phyloP scores from a whole-genome alignment of 352 stramenopile species.

The Globisporangium paddicum region DNA sequence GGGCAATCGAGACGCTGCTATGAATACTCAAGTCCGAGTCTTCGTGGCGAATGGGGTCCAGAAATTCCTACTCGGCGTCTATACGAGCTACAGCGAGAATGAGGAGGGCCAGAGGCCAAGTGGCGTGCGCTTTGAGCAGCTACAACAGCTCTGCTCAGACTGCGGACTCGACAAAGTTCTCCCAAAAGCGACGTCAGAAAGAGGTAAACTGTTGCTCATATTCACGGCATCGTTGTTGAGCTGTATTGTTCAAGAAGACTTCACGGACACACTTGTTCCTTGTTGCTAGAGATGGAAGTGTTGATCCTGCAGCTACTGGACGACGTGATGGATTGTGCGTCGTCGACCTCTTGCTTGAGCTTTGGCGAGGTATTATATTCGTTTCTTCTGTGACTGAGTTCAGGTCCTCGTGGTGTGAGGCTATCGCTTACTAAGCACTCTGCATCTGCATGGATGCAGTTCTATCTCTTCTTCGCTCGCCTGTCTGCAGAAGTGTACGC shows the following conservation, averaged over 20 bases:
- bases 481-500: not conserved
- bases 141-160: constrained; percentile 1
- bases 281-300: constrained; percentile 7
- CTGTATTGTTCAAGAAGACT: too few relatives aligned
- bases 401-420: not conserved
- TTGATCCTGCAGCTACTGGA: constrained; percentile 3
- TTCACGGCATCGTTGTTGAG: too few relatives aligned
- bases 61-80: not conserved
- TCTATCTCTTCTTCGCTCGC: not conserved
- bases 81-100: not conserved
- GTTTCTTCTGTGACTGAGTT: not conserved
- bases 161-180: not conserved
- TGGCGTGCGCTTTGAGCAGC: constrained; percentile 5
- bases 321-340: not conserved
- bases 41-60: not conserved
- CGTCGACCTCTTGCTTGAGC: constrained; percentile 1
- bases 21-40: not conserved
- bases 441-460: not conserved
- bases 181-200: not conserved
- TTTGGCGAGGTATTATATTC: not conserved
- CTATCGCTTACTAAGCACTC: too few relatives aligned
- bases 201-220: too few relatives aligned
- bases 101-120: too few relatives aligned
- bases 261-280: too few relatives aligned
- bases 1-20: not conserved